Conservation (phyloP, 768 basidiomycete species). For the Amanita molliuscula region DNA sequence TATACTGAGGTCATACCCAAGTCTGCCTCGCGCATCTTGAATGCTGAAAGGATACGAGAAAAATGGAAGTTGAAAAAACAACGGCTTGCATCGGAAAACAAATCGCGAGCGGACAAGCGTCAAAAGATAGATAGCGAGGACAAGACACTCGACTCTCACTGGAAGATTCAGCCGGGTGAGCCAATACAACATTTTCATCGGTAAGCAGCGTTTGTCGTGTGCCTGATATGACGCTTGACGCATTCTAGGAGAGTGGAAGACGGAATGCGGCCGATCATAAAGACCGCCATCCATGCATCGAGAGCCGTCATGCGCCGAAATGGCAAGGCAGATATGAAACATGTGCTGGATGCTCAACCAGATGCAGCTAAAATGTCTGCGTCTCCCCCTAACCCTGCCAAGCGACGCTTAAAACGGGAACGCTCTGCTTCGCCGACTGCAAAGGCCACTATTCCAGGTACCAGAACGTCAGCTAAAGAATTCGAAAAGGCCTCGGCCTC, state of each 20-base stretch:
- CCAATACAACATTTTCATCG: conserved; percentile 69
- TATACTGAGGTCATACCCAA: conserved; percentile 60
- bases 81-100: conserved; percentile 20
- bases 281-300: conserved; percentile 48
- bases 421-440: conserved; percentile 6
- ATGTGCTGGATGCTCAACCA: conserved; percentile 12
- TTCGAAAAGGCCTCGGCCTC: conserved; percentile 41
- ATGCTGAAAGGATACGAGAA: conserved; percentile 48
- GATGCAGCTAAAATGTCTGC: conserved; percentile 4
- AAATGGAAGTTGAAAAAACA: conserved; percentile 43
- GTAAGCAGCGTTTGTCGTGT: conserved; percentile 25
- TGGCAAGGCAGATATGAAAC: conserved; percentile 25
- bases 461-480: conserved; percentile 26
- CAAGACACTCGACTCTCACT: conserved; percentile 10
- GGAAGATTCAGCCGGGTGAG: conserved; percentile 56
- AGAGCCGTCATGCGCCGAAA: conserved; percentile 38
- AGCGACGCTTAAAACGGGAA: conserved; percentile 7
- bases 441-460: neutral
- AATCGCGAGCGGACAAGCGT: conserved; percentile 18
- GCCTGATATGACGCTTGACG: neutral
- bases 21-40: conserved; percentile 51
- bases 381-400: neutral
- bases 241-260: conserved; percentile 60
- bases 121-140: conserved; percentile 19
- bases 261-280: conserved; percentile 55